Evolutionary conservation across 305 asterid species (phyloP).

Genomic region (Nicotiana rustica): DNA sequence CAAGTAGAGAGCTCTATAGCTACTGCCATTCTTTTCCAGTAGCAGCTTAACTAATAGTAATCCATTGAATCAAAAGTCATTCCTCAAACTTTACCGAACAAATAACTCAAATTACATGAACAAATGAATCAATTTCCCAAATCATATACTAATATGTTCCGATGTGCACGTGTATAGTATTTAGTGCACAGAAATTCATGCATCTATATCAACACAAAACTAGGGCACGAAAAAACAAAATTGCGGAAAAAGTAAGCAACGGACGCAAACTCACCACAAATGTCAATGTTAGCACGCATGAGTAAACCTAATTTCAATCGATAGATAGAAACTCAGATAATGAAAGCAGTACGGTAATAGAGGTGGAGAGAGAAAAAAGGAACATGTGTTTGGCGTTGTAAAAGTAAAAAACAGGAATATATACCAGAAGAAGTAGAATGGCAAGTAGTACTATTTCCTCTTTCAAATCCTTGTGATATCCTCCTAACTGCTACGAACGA

Average conservation of each 20-base stretch:
- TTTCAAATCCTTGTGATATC: conserved; percentile 89
- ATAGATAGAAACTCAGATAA: conserved; percentile 29
- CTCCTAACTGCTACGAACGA: conserved; percentile 97
- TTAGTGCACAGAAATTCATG: background rate
- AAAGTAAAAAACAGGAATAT: background rate
- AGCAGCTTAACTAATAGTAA: background rate
- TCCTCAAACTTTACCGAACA: background rate
- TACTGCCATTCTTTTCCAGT: background rate
- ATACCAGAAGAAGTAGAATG: conserved; percentile 64
- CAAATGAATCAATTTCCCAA: background rate
- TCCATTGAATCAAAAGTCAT: background rate
- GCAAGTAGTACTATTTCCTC: conserved; percentile 66
- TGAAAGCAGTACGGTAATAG: background rate
- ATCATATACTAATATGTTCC: background rate
- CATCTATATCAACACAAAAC: background rate
- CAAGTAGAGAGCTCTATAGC: background rate
- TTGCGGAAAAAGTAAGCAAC: background rate
- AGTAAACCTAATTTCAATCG: conserved; percentile 28
- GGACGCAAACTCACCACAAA: conserved; percentile 33
- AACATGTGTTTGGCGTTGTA: background rate
- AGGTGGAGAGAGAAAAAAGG: conserved; percentile 7
- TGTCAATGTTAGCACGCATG: conserved; percentile 34
- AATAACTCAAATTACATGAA: conserved; percentile 1
- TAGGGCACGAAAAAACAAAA: background rate
- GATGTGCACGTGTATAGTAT: background rate